Base-by-base conservation (phyloP, 441 rosid genomes). In the Raphanus hybrid region DNA sequence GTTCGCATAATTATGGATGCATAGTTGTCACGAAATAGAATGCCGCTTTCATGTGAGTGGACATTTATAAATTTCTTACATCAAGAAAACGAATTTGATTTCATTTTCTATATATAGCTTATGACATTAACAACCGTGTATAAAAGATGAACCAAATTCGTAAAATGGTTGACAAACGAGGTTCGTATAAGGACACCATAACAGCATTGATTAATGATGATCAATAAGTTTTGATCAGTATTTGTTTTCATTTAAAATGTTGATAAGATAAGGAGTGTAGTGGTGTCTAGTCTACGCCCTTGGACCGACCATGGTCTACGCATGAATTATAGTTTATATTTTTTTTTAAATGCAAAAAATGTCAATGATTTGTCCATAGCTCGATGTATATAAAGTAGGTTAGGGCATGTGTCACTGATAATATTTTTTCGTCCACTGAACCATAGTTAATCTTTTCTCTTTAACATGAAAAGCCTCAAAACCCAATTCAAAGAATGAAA, bases 251-350 rank as follows among this genome's bases (percentile, higher is more conserved):
- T 62, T 69, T 26, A 8, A 64, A 66, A 66, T 59, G 61, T 61
- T 18, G 78, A 78, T 68, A 73, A 73, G 70, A 50, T 73, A 45
- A 57, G 57, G 66, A 75, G 71, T 73, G 74, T 82, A 82, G 75
- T 85, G 81, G 82, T 78, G 82, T 73, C 78, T 73, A 78, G 82
- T 79, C 82, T 74, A 69, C 71, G 82, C 32, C 71, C 43, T 54
- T 79, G 82, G 65, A 61, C 82, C 75, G 78, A 79, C 82, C 78
- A 74, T 57, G 71, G 78, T 74, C 82, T 74, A 79, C 62, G 26
- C 63, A 70, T 69, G 75, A 78, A 73, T 57, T 39, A 73, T 68
- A 37, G 6, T 70, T 64, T 77, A 43, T 66, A 29, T 15, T 73
- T 78, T 73, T 78, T 73, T 18, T 5, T 18, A 61, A 73, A 37